Evolutionary conservation across 306 rosid genomes (phyloP), one percentile per base, ranked within the genome.

Genomic region (Castanopsis chinensis): DNA sequence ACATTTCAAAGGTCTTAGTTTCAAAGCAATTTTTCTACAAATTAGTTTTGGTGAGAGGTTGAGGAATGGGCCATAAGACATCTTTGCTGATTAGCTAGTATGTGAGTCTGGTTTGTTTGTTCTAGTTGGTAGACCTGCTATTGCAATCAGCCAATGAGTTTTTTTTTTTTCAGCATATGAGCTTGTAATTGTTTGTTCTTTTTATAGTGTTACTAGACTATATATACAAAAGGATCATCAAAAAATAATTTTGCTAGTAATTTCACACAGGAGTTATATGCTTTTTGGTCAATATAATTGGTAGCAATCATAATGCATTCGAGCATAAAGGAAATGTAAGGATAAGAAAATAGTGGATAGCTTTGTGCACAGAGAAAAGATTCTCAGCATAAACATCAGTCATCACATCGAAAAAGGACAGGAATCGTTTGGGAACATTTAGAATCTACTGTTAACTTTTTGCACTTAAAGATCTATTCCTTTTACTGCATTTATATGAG

Each of bases 251-350:
- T 41, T 54, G 57, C 69, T 77, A 64, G 45, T 63, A 57, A 54
- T 75, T 64, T 51, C 61, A 57, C 1, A 2, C n/a, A 18, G 72
- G 63, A 72, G 28, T 77, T 60, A 4, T 18, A n/a, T 77, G 43
- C 75, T 27, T 82, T 78, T 77, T 3, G 67, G 77, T 76, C 71
- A 65, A 82, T 67, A 68, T 52, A 20, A 58, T 32, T 41, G 73
- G 65, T 33, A 73, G 54, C n/a, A 69, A 76, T 30, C 64, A 49
- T 75, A 28, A 72, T 75, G 65, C 84, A 75, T 25, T n/a, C 53
- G 49, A 52, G 61, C 76, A 76, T 19, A 72, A 61, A 72, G 32
- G 37, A 63, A 11, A 21, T 49, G 15, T 18, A 17, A 63, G 3
- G 25, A 80, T 13, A 70, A 59, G 13, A 15, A 30, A 23, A 58